Conservation (phyloP, 2,329 filamentous ascomycete species). For the Epichloe hybrida region DNA sequence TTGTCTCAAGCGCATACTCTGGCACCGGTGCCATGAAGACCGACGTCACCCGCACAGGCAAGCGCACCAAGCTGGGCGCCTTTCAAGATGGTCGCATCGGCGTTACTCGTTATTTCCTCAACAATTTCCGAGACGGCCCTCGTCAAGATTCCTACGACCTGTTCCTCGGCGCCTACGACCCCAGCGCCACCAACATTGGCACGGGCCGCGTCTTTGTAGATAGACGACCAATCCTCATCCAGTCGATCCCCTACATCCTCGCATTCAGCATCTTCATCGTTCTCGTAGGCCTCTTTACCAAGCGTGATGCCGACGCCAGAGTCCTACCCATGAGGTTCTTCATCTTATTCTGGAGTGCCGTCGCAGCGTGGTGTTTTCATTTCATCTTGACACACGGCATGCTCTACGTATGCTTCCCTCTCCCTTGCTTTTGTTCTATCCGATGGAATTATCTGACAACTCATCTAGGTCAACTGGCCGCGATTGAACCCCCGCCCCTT, state of each 20-base stretch:
- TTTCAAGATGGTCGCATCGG: constrained; percentile 82
- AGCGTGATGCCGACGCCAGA: constrained; percentile 55
- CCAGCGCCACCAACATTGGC: constrained; percentile 57
- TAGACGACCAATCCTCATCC: constrained; percentile 71
- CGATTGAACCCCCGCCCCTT: constrained; percentile 84
- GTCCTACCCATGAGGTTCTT: constrained; percentile 76
- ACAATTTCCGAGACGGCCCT: constrained; percentile 91
- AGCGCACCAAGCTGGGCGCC: constrained; percentile 72
- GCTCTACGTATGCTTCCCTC: constrained; percentile 66
- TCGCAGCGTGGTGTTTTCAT: constrained; percentile 56
- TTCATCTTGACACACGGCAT: constrained; percentile 81
- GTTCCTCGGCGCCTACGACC: constrained; percentile 77
- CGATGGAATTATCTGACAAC: not conserved
- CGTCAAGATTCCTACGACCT: constrained; percentile 92
- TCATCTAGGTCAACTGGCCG: constrained; percentile 85
- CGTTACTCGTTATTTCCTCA: constrained; percentile 74
- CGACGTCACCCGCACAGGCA: constrained; percentile 88
- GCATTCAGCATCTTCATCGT: constrained; percentile 78
- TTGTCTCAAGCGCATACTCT: constrained; percentile 84
- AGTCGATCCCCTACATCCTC: constrained; percentile 85
- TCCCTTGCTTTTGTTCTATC: not conserved
- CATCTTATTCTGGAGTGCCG: constrained; percentile 59
- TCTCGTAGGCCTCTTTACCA: constrained; percentile 59
- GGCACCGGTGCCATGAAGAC: constrained; percentile 97
- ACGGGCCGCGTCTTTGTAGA: constrained; percentile 69